Evolutionary conservation across 371 early-diverging fungal species (phyloP).

Genomic region (Rhizopus delemar): DNA sequence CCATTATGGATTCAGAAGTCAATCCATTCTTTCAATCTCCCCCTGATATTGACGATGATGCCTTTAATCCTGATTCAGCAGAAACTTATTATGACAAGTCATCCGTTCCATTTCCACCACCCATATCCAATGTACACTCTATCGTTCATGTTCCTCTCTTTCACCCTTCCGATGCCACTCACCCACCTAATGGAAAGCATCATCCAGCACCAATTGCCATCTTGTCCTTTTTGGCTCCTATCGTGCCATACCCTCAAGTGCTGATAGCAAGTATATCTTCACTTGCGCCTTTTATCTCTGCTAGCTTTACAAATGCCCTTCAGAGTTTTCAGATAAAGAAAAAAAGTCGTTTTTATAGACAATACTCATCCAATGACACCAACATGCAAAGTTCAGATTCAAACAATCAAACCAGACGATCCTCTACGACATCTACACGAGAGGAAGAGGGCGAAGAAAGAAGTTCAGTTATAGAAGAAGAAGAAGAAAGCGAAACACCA

Average conservation of each 20-base stretch:
- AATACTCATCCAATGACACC: constrained; percentile 4
- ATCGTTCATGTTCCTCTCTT: constrained; percentile 62
- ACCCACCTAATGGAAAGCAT: background rate
- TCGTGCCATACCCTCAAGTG: constrained; percentile 61
- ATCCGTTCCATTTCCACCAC: constrained; percentile 43
- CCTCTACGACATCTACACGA: constrained; percentile 6
- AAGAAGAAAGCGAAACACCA: constrained; percentile 17
- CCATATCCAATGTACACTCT: constrained; percentile 55
- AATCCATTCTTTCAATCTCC: constrained; percentile 63
- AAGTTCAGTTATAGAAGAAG: background rate
- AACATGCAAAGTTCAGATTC: background rate
- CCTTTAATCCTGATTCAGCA: constrained; percentile 59
- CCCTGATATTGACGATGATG: constrained; percentile 63
- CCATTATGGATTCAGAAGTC: constrained; percentile 60
- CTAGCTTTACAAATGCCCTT: constrained; percentile 43
- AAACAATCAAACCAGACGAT: constrained; percentile 14
- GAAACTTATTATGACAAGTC: constrained; percentile 34
- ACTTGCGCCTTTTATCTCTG: constrained; percentile 58
- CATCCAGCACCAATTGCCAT: constrained; percentile 60
- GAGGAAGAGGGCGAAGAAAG: constrained; percentile 6
- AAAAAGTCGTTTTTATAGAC: constrained; percentile 15
- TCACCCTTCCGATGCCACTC: constrained; percentile 34
- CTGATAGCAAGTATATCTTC: constrained; percentile 49
- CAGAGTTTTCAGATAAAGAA: constrained; percentile 27
- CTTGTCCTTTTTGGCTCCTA: constrained; percentile 59